These are phyloP conservation scores for Fusarium agapanthi DNA, from an alignment of 2,329 filamentous ascomycete genomes.

Conservation along the genomic window DNA sequence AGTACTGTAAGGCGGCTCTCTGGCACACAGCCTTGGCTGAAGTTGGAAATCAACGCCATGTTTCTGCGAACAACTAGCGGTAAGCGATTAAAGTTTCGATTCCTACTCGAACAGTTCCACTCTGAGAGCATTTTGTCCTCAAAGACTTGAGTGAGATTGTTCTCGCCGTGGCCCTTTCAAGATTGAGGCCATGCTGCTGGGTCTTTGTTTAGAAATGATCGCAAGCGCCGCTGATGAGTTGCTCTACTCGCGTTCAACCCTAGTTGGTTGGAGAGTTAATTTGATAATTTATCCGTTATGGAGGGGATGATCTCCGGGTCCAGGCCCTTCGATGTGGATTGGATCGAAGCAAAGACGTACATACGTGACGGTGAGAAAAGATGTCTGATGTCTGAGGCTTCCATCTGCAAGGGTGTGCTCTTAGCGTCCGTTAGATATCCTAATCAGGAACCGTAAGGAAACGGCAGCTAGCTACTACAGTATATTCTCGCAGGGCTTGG, in stretches of 20 bases:
- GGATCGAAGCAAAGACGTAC: slow-evolving; percentile 16
- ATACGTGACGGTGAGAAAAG: slow-evolving; percentile 23
- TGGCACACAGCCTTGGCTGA: slow-evolving; percentile 29
- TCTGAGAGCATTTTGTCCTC: background rate
- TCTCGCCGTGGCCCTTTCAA: background rate
- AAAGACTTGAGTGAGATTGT: background rate
- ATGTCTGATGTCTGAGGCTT: slow-evolving; percentile 11
- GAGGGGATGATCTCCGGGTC: slow-evolving; percentile 41
- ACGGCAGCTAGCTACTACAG: background rate
- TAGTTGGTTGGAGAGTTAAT: slow-evolving; percentile 25
- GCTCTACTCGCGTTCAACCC: slow-evolving; percentile 34
- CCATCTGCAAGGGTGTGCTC: slow-evolving; percentile 21
- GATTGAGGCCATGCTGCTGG: background rate
- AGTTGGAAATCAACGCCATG: slow-evolving; percentile 30
- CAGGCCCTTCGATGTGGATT: slow-evolving; percentile 41
- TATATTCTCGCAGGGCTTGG: background rate
- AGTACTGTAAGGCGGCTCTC: slow-evolving; percentile 17
- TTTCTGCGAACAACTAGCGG: slow-evolving; percentile 37
- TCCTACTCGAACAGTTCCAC: slow-evolving; percentile 21
- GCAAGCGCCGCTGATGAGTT: slow-evolving; percentile 25
- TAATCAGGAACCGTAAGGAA: slow-evolving; percentile 34
- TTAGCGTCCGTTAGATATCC: slow-evolving; percentile 9
- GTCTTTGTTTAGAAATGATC: background rate
- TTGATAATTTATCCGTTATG: slow-evolving; percentile 32
- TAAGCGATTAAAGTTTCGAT: slow-evolving; percentile 27